Conservation (phyloP, 306 rosid genomes). For the Arachis hypogaea region DNA sequence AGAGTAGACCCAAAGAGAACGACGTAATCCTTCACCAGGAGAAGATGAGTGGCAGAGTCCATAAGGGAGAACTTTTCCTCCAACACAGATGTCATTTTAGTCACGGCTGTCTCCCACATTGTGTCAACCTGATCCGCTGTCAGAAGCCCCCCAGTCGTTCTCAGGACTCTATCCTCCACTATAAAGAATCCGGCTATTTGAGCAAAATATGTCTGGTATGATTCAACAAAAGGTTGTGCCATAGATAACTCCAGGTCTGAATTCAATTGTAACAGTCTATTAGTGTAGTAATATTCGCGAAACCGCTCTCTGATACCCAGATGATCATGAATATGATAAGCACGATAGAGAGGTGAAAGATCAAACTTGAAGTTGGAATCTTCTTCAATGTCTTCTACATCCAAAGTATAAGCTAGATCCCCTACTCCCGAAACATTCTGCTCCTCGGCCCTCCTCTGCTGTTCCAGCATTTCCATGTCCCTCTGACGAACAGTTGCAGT, state of each 20-base stretch:
- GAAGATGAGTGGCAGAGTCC: slow-evolving; percentile 86
- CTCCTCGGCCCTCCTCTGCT: slow-evolving; percentile 80
- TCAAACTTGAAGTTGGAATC: slow-evolving; percentile 73
- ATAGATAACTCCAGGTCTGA: slow-evolving; percentile 82
- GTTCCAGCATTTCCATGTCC: slow-evolving; percentile 83
- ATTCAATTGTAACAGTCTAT: slow-evolving; percentile 87
- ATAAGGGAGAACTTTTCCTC: slow-evolving; percentile 78
- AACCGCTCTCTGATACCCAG: slow-evolving; percentile 79
- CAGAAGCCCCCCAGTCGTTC: slow-evolving; percentile 77
- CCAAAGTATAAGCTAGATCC: slow-evolving; percentile 65
- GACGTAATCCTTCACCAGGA: slow-evolving; percentile 90
- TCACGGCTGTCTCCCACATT: slow-evolving; percentile 83
- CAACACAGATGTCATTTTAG: slow-evolving; percentile 67
- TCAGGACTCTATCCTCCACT: slow-evolving; percentile 87
- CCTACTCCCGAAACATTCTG: slow-evolving; percentile 53
- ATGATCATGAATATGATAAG: slow-evolving; percentile 75
- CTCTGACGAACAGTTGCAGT: slow-evolving; percentile 75
- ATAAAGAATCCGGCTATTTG: slow-evolving; percentile 92
- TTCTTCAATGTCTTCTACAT: slow-evolving; percentile 72
- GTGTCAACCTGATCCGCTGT: slow-evolving; percentile 71
- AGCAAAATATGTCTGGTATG: slow-evolving; percentile 81
- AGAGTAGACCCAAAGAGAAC: slow-evolving; percentile 81
- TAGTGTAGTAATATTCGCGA: slow-evolving; percentile 80
- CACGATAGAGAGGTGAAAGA: slow-evolving; percentile 88
- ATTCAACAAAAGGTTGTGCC: slow-evolving; percentile 82